A percentile compares a stretch with the other conserved stretches of the same genome.
These are phyloP conservation scores for Alternaria rosae DNA, from an alignment of 2,329 filamentous ascomycete genomes.

Conservation along the genomic window DNA sequence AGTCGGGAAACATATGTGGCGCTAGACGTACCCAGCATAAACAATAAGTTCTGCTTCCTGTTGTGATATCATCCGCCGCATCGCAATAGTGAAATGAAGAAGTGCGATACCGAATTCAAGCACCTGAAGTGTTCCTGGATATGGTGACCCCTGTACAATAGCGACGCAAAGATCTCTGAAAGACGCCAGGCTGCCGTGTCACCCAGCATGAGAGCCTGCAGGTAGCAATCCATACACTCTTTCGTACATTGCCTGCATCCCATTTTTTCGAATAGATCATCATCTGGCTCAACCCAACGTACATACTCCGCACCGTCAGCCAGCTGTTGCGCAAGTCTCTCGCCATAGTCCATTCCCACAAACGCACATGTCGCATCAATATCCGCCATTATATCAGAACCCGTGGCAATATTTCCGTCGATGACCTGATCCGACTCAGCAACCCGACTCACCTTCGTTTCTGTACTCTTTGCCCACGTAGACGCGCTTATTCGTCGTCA, in stretches of 20 bases:
- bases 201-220: background rate
- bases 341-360: constrained; percentile 61
- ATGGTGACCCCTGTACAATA: background rate
- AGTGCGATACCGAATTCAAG: too few relatives aligned
- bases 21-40: background rate
- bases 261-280: constrained; percentile 62
- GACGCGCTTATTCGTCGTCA: constrained; percentile 70
- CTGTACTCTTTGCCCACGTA: constrained; percentile 54
- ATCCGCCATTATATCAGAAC: constrained; percentile 69
- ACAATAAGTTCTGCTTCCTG: too few relatives aligned
- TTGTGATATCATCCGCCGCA: background rate
- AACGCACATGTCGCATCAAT: constrained; percentile 67
- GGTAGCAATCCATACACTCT: background rate
- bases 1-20: background rate
- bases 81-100: background rate
- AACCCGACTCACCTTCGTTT: constrained; percentile 67
- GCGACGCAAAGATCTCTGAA: background rate
- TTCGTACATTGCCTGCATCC: constrained; percentile 5
- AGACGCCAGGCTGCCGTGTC: background rate
- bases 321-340: constrained; percentile 56
- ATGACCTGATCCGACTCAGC: constrained; percentile 59
- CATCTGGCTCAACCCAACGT: constrained; percentile 56
- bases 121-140: background rate
- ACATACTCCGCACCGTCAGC: constrained; percentile 64
- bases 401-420: constrained; percentile 71